phyloP scores from a whole-genome alignment of 176 grass and related monocot species.

The Secale cereale region DNA sequence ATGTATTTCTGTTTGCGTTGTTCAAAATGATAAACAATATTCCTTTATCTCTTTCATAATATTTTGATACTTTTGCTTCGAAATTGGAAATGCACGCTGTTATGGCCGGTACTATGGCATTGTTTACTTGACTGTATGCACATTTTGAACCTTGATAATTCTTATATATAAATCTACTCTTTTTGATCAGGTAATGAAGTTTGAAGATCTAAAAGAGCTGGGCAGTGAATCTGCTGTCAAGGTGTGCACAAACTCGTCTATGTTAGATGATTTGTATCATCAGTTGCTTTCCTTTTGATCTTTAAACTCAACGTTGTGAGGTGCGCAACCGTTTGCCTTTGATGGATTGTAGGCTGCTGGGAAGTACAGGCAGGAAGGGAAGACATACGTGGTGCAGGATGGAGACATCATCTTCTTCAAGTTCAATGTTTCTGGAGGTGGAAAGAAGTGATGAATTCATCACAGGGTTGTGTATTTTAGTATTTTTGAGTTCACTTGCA shows the following conservation, averaged over 20 bases:
- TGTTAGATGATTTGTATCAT: not conserved
- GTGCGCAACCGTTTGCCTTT: not conserved
- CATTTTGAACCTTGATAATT: conserved; percentile 8
- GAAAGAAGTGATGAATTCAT: conserved; percentile 69
- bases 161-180: conserved; percentile 1
- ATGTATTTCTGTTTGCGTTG: not conserved
- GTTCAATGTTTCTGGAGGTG: conserved; percentile 94
- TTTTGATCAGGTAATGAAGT: conserved; percentile 90
- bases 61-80: not conserved
- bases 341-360: conserved; percentile 60
- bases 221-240: conserved; percentile 85
- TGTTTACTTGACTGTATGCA: not conserved
- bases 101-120: not conserved
- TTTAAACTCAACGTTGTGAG: not conserved
- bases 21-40: not conserved
- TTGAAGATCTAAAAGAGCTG: conserved; percentile 94
- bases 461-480: conserved; percentile 5
- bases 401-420: conserved; percentile 98
- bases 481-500: conserved; percentile 16
- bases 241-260: conserved; percentile 18
- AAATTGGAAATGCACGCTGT: not conserved
- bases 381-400: conserved; percentile 97
- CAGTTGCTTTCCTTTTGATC: not conserved
- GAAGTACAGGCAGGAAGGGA: conserved; percentile 95
- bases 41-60: not conserved